phyloP scores from a whole-genome alignment of 1,284 basidiomycete genomes.

The Dichomitus squalens region DNA sequence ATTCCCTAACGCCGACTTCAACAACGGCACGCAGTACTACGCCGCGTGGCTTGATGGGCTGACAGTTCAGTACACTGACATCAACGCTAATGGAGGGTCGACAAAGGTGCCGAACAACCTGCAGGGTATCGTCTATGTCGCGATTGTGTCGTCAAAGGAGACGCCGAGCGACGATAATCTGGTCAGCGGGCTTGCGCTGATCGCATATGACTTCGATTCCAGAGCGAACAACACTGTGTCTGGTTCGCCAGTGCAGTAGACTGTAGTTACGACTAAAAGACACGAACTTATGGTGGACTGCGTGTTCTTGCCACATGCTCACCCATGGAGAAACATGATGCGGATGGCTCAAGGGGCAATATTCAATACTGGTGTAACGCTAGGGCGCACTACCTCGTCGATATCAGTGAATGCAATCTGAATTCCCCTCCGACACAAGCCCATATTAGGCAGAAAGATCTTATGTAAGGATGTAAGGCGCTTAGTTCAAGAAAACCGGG shows the following conservation, averaged over 20 bases:
- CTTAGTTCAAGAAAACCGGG: too few relatives aligned
- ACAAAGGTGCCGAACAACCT: slow-evolving; percentile 34
- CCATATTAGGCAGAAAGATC: too few relatives aligned
- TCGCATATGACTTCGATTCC: slow-evolving; percentile 32
- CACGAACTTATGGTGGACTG: too few relatives aligned
- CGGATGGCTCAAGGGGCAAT: too few relatives aligned
- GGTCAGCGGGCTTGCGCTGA: slow-evolving; percentile 35
- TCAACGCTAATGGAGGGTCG: slow-evolving; percentile 34
- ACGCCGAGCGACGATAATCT: slow-evolving; percentile 29
- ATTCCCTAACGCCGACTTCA: slow-evolving; percentile 17
- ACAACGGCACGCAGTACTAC: slow-evolving; percentile 22
- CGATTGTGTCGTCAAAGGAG: slow-evolving; percentile 30
- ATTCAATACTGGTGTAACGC: too few relatives aligned
- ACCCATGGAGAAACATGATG: too few relatives aligned
- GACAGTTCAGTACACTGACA: slow-evolving; percentile 35
- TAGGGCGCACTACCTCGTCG: too few relatives aligned
- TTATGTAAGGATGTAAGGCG: too few relatives aligned
- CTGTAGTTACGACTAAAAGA: too few relatives aligned
- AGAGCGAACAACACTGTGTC: background rate
- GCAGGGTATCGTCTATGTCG: slow-evolving; percentile 36
- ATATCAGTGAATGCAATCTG: too few relatives aligned
- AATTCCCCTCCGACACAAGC: too few relatives aligned
- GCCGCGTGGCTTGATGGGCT: slow-evolving; percentile 44
- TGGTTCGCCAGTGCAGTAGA: background rate
- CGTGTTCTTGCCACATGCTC: too few relatives aligned